Evolutionary conservation across 768 basidiomycete genomes (phyloP).

Genomic region (Paxillus rubicundulus): DNA sequence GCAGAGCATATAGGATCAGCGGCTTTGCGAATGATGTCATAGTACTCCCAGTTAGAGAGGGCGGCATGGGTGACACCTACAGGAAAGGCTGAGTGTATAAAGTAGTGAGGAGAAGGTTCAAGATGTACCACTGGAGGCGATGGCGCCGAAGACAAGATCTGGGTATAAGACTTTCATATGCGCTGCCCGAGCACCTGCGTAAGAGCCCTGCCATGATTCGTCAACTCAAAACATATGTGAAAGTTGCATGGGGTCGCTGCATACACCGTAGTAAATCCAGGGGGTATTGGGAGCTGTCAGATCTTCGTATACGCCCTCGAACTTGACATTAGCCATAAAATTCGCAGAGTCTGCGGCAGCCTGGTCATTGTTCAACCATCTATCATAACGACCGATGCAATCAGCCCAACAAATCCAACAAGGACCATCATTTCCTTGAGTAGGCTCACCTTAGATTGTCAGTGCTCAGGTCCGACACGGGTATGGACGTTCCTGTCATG

Average conservation of each 20-base stretch:
- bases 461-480: conserved; percentile 75
- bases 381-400: conserved; percentile 27
- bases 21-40: conserved; percentile 72
- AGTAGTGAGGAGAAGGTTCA: neutral
- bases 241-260: conserved; percentile 18
- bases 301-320: conserved; percentile 67
- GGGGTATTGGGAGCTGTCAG: conserved; percentile 70
- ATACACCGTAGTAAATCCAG: conserved; percentile 93
- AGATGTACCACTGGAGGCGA: conserved; percentile 75
- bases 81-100: neutral
- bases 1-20: conserved; percentile 62
- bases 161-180: conserved; percentile 89
- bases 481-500: conserved; percentile 63
- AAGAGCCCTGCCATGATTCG: conserved; percentile 60
- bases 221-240: neutral
- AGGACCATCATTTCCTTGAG: neutral
- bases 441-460: conserved; percentile 66
- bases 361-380: conserved; percentile 89
- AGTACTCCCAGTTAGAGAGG: conserved; percentile 83
- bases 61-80: conserved; percentile 83
- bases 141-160: conserved; percentile 84
- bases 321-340: conserved; percentile 82
- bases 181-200: conserved; percentile 90
- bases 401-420: neutral
- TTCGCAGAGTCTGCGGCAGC: conserved; percentile 88